phyloP scores from a whole-genome alignment of 1,284 basidiomycete genomes.

The Austroboletus novae-zelandiae region DNA sequence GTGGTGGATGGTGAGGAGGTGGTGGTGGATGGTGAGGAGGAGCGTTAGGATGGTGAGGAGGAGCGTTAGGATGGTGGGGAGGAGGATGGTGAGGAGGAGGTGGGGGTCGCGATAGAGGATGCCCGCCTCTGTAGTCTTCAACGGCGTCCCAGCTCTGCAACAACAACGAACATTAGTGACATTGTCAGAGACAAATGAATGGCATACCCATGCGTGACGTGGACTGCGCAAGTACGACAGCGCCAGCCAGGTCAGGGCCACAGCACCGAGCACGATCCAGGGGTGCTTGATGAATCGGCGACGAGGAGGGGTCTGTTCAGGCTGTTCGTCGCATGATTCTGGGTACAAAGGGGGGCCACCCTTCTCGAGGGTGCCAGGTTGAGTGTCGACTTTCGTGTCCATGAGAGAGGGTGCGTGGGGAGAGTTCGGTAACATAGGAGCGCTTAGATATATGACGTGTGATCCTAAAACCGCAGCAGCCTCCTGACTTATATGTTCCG shows the following conservation, averaged over 20 bases:
- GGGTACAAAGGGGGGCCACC: slow-evolving; percentile 8
- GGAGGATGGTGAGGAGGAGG: too few species aligned
- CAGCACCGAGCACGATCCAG: slow-evolving; percentile 5
- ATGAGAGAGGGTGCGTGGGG: slow-evolving; percentile 6
- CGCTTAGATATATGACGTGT: neutral
- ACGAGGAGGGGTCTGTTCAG: neutral
- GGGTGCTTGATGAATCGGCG: slow-evolving; percentile 8
- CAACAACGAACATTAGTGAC: neutral
- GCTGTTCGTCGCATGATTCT: neutral
- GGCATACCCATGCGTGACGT: slow-evolving; percentile 13
- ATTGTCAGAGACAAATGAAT: neutral
- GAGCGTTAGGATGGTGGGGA: too few species aligned
- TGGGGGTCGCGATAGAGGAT: too few species aligned
- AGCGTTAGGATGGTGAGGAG: too few species aligned
- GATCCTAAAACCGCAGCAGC: neutral
- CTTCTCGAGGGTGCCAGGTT: slow-evolving; percentile 20
- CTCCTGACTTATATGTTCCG: neutral
- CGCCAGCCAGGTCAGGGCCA: slow-evolving; percentile 14
- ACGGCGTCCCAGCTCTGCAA: slow-evolving; percentile 4
- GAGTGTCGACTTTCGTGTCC: slow-evolving; percentile 12
- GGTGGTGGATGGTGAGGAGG: too few species aligned
- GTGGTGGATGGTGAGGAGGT: neutral
- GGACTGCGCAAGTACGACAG: slow-evolving; percentile 7
- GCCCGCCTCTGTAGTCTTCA: neutral
- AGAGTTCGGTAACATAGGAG: too few species aligned